Conservation (phyloP, 1,284 basidiomycete species). For the Cutaneotrichosporon sp. region DNA sequence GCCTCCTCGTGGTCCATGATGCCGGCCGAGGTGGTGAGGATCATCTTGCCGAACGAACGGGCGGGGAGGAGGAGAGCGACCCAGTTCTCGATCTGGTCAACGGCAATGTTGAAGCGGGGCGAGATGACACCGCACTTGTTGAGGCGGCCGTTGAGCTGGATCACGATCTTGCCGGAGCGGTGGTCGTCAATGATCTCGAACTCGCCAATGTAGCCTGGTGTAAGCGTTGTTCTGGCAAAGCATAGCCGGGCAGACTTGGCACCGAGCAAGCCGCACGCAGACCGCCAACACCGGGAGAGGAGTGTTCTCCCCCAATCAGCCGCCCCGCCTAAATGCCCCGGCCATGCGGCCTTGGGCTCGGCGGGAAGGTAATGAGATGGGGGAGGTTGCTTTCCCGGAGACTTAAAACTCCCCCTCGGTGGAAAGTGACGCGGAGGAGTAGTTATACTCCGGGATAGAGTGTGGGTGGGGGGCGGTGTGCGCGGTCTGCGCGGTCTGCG, state of each 20-base stretch:
- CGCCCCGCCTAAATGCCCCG: constrained; percentile 34
- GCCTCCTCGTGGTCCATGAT: constrained; percentile 99
- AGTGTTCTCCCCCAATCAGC: constrained; percentile 49
- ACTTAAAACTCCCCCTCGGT: constrained; percentile 56
- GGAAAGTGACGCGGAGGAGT: constrained; percentile 43
- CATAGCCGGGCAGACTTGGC: too few species aligned
- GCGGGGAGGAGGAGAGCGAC: constrained; percentile 91
- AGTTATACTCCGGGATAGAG: constrained; percentile 54
- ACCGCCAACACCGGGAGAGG: neutral
- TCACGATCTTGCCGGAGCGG: constrained; percentile 98
- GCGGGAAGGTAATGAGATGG: constrained; percentile 35
- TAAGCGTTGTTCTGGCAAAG: neutral
- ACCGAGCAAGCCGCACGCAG: too few species aligned
- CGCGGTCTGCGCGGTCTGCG: constrained; percentile 20
- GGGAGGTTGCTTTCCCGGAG: constrained; percentile 47
- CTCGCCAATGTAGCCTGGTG: constrained; percentile 93
- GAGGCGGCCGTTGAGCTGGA: constrained; percentile 96
- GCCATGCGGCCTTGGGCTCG: constrained; percentile 51
- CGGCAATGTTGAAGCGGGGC: constrained; percentile 95
- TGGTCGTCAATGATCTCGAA: constrained; percentile 99
- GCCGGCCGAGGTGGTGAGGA: constrained; percentile 92
- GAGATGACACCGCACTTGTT: constrained; percentile 99
- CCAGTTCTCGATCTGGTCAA: constrained; percentile 67
- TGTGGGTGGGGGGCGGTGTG: constrained; percentile 38
- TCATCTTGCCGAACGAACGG: constrained; percentile 95